Percentiles rank a stretch among this genome's conserved stretches.
Conservation (phyloP, 1,284 basidiomycete genomes). For the Stereum hirsutum region DNA sequence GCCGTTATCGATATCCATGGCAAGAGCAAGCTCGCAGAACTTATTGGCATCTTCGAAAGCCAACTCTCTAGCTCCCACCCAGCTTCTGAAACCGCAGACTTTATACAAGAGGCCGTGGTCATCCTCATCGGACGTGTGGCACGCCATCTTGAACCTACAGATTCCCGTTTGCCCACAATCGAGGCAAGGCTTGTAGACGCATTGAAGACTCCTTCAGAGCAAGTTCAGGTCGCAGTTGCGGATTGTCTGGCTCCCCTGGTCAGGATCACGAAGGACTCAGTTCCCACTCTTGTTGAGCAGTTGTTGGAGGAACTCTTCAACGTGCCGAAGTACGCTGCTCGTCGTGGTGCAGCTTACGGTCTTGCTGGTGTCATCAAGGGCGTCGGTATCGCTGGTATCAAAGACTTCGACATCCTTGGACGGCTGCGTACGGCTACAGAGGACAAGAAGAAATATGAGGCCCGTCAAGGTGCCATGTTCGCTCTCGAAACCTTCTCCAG, state of each 20-base stretch:
- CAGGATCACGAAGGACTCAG: constrained; percentile 55
- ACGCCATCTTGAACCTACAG: constrained; percentile 74
- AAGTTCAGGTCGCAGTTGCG: constrained; percentile 94
- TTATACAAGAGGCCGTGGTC: constrained; percentile 91
- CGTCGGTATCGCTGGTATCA: constrained; percentile 78
- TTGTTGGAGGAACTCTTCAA: constrained; percentile 73
- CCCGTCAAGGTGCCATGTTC: constrained; percentile 92
- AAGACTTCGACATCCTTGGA: constrained; percentile 74
- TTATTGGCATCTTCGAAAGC: constrained; percentile 83
- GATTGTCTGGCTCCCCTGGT: constrained; percentile 91
- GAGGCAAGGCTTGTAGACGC: constrained; percentile 89
- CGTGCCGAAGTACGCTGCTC: constrained; percentile 81
- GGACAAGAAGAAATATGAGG: constrained; percentile 84
- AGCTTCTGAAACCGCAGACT: constrained; percentile 70
- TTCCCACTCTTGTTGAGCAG: constrained; percentile 66
- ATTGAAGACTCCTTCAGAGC: constrained; percentile 90
- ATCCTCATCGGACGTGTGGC: constrained; percentile 94
- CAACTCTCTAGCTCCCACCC: constrained; percentile 61
- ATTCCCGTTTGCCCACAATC: constrained; percentile 74
- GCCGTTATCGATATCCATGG: constrained; percentile 84
- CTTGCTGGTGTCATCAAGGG: constrained; percentile 91
- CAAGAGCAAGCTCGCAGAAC: constrained; percentile 56
- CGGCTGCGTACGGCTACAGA: constrained; percentile 75
- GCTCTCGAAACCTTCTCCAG: constrained; percentile 88
- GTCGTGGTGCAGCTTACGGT: constrained; percentile 95